These are phyloP conservation scores for Ophiostoma sp. DNA, from an alignment of 2,329 filamentous ascomycete species.

Conservation along the genomic window DNA sequence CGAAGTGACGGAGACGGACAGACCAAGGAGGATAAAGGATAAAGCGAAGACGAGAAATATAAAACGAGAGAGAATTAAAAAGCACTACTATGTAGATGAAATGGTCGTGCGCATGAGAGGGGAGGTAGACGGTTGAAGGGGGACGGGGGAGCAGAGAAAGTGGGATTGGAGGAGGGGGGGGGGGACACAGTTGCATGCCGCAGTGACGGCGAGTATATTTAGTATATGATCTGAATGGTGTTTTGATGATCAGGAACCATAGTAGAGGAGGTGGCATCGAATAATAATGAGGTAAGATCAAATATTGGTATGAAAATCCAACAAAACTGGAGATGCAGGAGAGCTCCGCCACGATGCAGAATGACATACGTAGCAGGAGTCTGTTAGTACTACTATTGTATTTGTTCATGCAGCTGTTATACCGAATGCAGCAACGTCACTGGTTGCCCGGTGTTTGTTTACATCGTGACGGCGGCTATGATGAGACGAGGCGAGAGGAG, in stretches of 20 bases:
- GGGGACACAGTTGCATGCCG: not conserved
- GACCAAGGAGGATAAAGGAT: not conserved
- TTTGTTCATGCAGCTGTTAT: not conserved
- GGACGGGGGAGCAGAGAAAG: not conserved
- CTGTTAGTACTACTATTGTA: not conserved
- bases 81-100: not conserved
- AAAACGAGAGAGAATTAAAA: not conserved
- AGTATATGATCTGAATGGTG: not conserved
- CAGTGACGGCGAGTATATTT: not conserved
- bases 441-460: not conserved
- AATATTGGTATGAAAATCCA: not conserved
- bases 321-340: not conserved
- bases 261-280: not conserved
- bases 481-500: not conserved
- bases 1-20: not conserved
- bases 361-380: not conserved
- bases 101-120: not conserved
- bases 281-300: not conserved
- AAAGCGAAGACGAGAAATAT: not conserved
- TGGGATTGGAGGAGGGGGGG: not conserved
- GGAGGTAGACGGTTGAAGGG: not conserved
- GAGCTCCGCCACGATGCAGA: not conserved
- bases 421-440: not conserved
- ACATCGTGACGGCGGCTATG: constrained; percentile 3
- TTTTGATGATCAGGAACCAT: not conserved